Percentiles rank a stretch among this genome's conserved stretches.
Conservation (phyloP, 179 eudicot genomes). For the Silene coronaria region DNA sequence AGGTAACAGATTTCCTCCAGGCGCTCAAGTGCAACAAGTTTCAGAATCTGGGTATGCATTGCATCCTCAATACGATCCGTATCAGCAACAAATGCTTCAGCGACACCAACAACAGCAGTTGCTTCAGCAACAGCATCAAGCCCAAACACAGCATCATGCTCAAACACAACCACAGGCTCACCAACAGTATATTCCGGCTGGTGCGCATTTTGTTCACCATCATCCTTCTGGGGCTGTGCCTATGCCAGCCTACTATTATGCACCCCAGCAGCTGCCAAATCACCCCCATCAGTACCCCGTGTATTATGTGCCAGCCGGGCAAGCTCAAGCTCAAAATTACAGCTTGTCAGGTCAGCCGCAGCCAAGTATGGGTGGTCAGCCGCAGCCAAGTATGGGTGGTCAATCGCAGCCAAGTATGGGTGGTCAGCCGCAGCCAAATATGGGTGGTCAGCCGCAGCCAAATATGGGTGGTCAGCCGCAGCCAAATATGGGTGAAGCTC, state of each 20-base stretch:
- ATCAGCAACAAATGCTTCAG: slow-evolving; percentile 23
- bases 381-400: slow-evolving; percentile 24
- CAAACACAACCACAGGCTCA: slow-evolving; percentile 23
- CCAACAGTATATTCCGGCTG: slow-evolving; percentile 61
- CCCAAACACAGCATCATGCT: slow-evolving; percentile 25
- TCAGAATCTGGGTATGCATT: slow-evolving; percentile 49
- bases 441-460: not conserved
- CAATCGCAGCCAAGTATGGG: slow-evolving; percentile 32
- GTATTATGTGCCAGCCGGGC: slow-evolving; percentile 60
- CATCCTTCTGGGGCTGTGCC: slow-evolving; percentile 56
- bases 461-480: slow-evolving; percentile 21
- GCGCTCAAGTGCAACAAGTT: slow-evolving; percentile 49
- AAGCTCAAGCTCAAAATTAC: slow-evolving; percentile 54
- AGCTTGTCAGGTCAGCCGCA: slow-evolving; percentile 49
- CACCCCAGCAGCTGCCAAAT: slow-evolving; percentile 46
- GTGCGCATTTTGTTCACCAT: slow-evolving; percentile 62
- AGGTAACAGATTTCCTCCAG: slow-evolving; percentile 32
- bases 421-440: slow-evolving; percentile 32
- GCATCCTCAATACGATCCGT: slow-evolving; percentile 47
- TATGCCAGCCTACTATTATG: slow-evolving; percentile 54
- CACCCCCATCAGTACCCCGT: slow-evolving; percentile 55
- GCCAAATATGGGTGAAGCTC: slow-evolving; percentile 41
- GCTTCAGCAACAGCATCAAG: slow-evolving; percentile 22
- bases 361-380: slow-evolving; percentile 22
- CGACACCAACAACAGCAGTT: slow-evolving; percentile 24